Evolutionary conservation across 2,329 filamentous ascomycete genomes (phyloP).

Genomic region (Arthrobotrys megalospora): DNA sequence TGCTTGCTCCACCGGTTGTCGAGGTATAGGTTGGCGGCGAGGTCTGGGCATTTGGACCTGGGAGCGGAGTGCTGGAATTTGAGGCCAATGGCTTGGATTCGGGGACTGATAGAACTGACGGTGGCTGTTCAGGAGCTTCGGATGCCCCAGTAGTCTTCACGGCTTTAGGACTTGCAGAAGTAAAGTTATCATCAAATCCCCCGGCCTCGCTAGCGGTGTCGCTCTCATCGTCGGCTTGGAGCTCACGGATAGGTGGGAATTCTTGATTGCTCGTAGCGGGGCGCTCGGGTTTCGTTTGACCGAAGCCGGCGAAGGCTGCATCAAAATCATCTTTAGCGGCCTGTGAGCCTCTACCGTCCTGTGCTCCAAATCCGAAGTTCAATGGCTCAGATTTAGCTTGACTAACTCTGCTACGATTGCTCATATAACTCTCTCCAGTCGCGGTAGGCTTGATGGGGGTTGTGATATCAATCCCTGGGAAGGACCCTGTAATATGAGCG

Average conservation of each 20-base stretch:
- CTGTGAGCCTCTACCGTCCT: conserved; percentile 65
- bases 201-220: conserved; percentile 83
- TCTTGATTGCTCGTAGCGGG: conserved; percentile 77
- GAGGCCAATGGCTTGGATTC: conserved; percentile 66
- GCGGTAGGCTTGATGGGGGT: conserved; percentile 70
- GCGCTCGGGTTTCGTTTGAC: conserved; percentile 70
- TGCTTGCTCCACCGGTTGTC: conserved; percentile 64
- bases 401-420: conserved; percentile 69
- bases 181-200: conserved; percentile 95
- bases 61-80: conserved; percentile 68
- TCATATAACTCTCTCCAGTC: conserved; percentile 68
- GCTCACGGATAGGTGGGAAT: conserved; percentile 92
- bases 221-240: conserved; percentile 86
- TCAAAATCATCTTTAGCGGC: conserved; percentile 84
- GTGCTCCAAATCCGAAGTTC: conserved; percentile 64
- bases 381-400: conserved; percentile 68
- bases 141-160: conserved; percentile 66
- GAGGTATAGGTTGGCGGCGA: conserved; percentile 75
- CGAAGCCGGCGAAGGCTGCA: conserved; percentile 84
- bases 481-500: conserved; percentile 69
- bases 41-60: conserved; percentile 72
- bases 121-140: conserved; percentile 67
- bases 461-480: conserved; percentile 67
- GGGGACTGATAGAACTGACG: conserved; percentile 66
- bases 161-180: conserved; percentile 72